These are phyloP conservation scores for Diversispora eburnea DNA, from an alignment of 192 early-diverging fungal genomes.

Conservation along the genomic window DNA sequence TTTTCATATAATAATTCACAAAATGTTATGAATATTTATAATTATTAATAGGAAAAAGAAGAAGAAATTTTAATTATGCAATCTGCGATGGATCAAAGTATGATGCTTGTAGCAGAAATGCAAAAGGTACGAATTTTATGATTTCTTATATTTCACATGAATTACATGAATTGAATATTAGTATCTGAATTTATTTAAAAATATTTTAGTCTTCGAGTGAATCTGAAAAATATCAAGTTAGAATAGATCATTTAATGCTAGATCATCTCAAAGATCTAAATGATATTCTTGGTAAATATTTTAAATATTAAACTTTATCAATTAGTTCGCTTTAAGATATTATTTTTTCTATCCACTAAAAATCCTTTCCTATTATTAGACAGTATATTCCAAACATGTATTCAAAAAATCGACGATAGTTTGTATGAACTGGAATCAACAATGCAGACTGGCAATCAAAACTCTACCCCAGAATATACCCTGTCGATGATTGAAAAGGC, in stretches of 20 bases:
- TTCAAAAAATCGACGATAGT: conserved; percentile 84
- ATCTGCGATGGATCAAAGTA: conserved; percentile 78
- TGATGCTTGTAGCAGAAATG: conserved; percentile 67
- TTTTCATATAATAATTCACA: no score
- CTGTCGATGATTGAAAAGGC: conserved; percentile 89
- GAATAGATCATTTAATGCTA: conserved; percentile 58
- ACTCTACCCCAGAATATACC: conserved; percentile 86
- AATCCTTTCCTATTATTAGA: conserved; percentile 45
- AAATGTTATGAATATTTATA: background rate
- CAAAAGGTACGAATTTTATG: conserved; percentile 48
- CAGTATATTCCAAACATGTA: conserved; percentile 81
- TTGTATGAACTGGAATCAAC: conserved; percentile 83
- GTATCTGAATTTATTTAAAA: background rate
- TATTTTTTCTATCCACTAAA: background rate
- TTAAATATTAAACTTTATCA: background rate
- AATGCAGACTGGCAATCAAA: conserved; percentile 78
- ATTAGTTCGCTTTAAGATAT: conserved; percentile 35
- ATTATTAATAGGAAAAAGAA: conserved; percentile 54
- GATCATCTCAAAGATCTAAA: conserved; percentile 67
- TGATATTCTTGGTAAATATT: conserved; percentile 58
- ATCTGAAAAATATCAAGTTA: conserved; percentile 53
- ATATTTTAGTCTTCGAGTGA: conserved; percentile 29
- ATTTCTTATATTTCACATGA: background rate
- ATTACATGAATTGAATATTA: background rate
- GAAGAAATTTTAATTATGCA: conserved; percentile 77